These are phyloP conservation scores for Claviceps purpurea DNA, from an alignment of 2,329 filamentous ascomycete genomes.

Conservation along the genomic window DNA sequence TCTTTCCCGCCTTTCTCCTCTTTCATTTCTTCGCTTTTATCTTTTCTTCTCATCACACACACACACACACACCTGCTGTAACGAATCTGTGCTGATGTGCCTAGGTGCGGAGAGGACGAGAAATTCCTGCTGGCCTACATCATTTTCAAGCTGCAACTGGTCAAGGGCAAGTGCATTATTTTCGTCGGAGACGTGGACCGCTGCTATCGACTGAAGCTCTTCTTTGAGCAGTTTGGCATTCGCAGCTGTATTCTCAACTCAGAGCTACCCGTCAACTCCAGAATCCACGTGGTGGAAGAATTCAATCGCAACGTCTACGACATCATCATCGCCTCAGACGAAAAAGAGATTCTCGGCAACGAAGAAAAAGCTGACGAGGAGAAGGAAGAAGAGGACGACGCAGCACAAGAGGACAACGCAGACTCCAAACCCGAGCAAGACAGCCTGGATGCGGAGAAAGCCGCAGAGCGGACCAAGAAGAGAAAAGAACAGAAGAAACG, in stretches of 20 bases:
- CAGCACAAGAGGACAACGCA: constrained; percentile 20
- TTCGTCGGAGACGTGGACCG: constrained; percentile 72
- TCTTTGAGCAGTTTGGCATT: constrained; percentile 93
- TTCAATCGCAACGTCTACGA: constrained; percentile 97
- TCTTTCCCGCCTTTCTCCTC: background rate
- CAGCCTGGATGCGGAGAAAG: constrained; percentile 10
- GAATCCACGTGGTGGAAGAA: constrained; percentile 89
- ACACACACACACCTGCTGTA: background rate
- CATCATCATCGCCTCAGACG: constrained; percentile 92
- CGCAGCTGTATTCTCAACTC: constrained; percentile 89
- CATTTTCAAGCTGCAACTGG: constrained; percentile 85
- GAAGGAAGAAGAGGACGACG: constrained; percentile 29
- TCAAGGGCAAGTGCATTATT: constrained; percentile 74
- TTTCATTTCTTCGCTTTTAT: background rate
- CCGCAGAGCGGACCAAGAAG: constrained; percentile 11
- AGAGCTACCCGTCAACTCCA: constrained; percentile 82
- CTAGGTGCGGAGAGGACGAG: constrained; percentile 81
- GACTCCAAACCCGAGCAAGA: too few species aligned
- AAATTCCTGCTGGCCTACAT: constrained; percentile 90
- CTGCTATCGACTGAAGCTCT: constrained; percentile 87
- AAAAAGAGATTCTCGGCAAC: constrained; percentile 68
- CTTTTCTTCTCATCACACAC: background rate
- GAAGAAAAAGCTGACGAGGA: constrained; percentile 32
- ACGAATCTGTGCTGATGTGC: constrained; percentile 6
- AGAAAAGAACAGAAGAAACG: constrained; percentile 21